A percentile compares a stretch with the other conserved stretches of the same genome.
These are phyloP conservation scores for Septoria linicola DNA, from an alignment of 2,329 filamentous ascomycete genomes.

Conservation along the genomic window DNA sequence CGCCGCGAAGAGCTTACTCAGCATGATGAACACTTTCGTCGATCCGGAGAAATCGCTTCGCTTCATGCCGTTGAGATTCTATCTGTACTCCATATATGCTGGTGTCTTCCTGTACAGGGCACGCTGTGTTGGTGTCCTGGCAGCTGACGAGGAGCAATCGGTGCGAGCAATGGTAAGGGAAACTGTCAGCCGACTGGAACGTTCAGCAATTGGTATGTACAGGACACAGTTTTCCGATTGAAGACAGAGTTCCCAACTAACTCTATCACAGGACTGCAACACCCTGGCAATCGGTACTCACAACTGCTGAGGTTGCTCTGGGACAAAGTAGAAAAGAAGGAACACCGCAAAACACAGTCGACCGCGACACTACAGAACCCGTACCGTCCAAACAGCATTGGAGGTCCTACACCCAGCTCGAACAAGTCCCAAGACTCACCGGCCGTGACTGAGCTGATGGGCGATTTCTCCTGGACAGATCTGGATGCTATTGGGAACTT, in stretches of 20 bases:
- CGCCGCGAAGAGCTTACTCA: slow-evolving; percentile 50
- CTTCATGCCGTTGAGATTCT: slow-evolving; percentile 51
- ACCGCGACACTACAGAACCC: slow-evolving; percentile 38
- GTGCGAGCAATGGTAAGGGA: slow-evolving; percentile 50
- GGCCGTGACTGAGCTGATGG: slow-evolving; percentile 47
- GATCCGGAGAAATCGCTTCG: slow-evolving; percentile 48
- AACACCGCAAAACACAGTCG: slow-evolving; percentile 27
- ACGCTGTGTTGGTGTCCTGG: slow-evolving; percentile 49
- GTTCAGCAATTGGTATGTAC: slow-evolving; percentile 42
- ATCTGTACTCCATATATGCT: slow-evolving; percentile 51
- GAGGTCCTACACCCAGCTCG: slow-evolving; percentile 37
- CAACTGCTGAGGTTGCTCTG: slow-evolving; percentile 49
- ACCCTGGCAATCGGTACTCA: slow-evolving; percentile 49
- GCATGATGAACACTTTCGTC: slow-evolving; percentile 53
- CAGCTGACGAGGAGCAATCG: slow-evolving; percentile 47
- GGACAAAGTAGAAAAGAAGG: slow-evolving; percentile 46
- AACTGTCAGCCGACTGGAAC: slow-evolving; percentile 45
- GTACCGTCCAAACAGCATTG: slow-evolving; percentile 43
- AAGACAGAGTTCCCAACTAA: too few relatives aligned
- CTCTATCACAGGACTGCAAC: slow-evolving; percentile 37
- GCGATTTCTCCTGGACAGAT: slow-evolving; percentile 53
- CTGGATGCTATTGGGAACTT: slow-evolving; percentile 50
- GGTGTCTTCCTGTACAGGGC: slow-evolving; percentile 52
- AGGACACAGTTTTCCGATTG: too few relatives aligned
- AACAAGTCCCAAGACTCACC: slow-evolving; percentile 40